Evolutionary conservation across 768 basidiomycete genomes (phyloP).

Genomic region (Termitomyces titanicus): DNA sequence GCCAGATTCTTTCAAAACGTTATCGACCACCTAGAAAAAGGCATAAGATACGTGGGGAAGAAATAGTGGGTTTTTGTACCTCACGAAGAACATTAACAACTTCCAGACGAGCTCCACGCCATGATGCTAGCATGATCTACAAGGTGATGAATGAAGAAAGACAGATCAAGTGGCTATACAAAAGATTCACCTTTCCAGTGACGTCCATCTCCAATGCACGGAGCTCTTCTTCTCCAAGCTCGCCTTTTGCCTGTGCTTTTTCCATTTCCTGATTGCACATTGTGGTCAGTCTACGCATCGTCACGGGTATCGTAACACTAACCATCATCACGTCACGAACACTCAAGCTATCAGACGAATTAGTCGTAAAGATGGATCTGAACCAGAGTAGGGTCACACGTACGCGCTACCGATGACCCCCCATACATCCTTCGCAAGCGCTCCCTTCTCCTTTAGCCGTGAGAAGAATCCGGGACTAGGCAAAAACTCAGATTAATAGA

Average conservation of each 20-base stretch:
- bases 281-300: background rate
- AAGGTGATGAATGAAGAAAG: background rate
- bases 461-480: constrained; percentile 88
- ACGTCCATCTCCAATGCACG: constrained; percentile 88
- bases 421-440: constrained; percentile 94
- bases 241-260: constrained; percentile 84
- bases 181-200: constrained; percentile 73
- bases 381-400: constrained; percentile 27
- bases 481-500: background rate
- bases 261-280: constrained; percentile 66
- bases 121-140: constrained; percentile 92
- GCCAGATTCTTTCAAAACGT: constrained; percentile 78
- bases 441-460: constrained; percentile 89
- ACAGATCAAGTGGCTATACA: background rate
- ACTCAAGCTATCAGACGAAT: constrained; percentile 43
- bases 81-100: constrained; percentile 87
- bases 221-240: constrained; percentile 80
- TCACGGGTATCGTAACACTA: constrained; percentile 8
- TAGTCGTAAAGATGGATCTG: background rate
- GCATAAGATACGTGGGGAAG: background rate
- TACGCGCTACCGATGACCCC: constrained; percentile 95
- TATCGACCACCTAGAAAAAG: constrained; percentile 62
- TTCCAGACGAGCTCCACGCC: constrained; percentile 96
- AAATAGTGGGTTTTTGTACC: constrained; percentile 18
- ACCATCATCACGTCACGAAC: constrained; percentile 76